A percentile compares a stretch with the other conserved stretches of the same genome.
Conservation (phyloP, 2,329 filamentous ascomycete species). For the Fusarium ramigenum region DNA sequence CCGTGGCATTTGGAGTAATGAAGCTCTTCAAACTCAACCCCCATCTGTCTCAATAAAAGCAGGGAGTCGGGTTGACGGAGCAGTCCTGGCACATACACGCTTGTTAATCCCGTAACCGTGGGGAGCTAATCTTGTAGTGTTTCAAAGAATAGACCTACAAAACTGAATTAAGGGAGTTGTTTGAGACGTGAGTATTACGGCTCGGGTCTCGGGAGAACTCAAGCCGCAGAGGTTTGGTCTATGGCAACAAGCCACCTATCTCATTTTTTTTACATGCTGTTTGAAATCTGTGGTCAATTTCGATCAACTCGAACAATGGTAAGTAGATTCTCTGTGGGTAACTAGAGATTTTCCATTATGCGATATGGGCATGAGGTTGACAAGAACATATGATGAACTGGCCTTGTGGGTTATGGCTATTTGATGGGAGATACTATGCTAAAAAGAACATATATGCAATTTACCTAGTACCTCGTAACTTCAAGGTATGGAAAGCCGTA, state of each 20-base stretch:
- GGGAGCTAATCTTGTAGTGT: conserved; percentile 15
- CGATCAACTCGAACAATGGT: neutral
- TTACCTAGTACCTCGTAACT: neutral
- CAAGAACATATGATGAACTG: neutral
- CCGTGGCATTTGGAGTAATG: conserved; percentile 2
- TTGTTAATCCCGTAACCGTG: conserved; percentile 24
- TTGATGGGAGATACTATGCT: neutral
- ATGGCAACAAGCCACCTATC: neutral
- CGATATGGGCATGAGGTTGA: neutral
- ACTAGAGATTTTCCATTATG: conserved; percentile 1
- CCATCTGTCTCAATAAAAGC: conserved; percentile 18
- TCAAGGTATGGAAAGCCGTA: neutral
- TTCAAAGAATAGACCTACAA: conserved; percentile 14
- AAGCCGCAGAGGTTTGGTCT: neutral
- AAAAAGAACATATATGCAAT: neutral
- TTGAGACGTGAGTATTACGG: neutral
- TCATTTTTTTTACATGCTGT: neutral
- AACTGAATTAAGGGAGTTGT: neutral
- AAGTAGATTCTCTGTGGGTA: neutral
- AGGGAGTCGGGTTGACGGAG: conserved; percentile 20
- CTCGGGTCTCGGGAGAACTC: conserved; percentile 23
- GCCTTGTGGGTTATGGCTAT: too few species aligned
- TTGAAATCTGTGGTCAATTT: neutral
- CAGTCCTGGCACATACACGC: neutral
- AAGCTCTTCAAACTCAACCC: neutral